phyloP scores from a whole-genome alignment of 306 rosid species.

The Astragalus membranaceus region DNA sequence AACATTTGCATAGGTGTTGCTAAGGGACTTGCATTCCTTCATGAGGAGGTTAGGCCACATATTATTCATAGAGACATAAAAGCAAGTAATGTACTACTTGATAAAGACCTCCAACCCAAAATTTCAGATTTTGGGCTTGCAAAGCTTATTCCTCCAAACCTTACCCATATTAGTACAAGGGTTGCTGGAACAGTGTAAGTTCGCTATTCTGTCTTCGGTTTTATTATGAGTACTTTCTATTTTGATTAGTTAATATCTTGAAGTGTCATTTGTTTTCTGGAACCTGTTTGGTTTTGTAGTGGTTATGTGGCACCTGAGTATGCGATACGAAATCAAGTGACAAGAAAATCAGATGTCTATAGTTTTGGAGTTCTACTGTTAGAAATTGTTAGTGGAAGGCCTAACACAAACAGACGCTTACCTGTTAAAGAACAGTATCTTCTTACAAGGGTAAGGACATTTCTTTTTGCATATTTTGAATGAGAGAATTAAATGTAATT shows the following conservation, averaged over 20 bases:
- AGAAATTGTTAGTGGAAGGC: constrained; percentile 79
- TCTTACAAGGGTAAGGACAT: constrained; percentile 54
- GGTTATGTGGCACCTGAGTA: constrained; percentile 92
- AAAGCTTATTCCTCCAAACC: constrained; percentile 52
- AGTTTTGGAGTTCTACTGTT: constrained; percentile 77
- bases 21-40: constrained; percentile 66
- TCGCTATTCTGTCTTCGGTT: not conserved
- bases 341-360: constrained; percentile 74
- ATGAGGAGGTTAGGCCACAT: constrained; percentile 62
- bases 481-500: not conserved
- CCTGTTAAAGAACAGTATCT: constrained; percentile 61
- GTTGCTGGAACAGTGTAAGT: constrained; percentile 85
- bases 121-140: constrained; percentile 93
- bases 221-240: not conserved
- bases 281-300: constrained; percentile 34
- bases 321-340: constrained; percentile 76
- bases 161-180: constrained; percentile 71
- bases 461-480: constrained; percentile 5
- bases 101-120: constrained; percentile 50
- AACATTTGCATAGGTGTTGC: constrained; percentile 76
- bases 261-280: not conserved
- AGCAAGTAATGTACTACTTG: constrained; percentile 73
- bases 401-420: constrained; percentile 58
- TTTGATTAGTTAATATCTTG: not conserved
- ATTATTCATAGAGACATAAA: constrained; percentile 82